A percentile compares a stretch with the other conserved stretches of the same genome.
Evolutionary conservation across 2,329 filamentous ascomycete species (phyloP).

Genomic region (Xylariaceae sp.): DNA sequence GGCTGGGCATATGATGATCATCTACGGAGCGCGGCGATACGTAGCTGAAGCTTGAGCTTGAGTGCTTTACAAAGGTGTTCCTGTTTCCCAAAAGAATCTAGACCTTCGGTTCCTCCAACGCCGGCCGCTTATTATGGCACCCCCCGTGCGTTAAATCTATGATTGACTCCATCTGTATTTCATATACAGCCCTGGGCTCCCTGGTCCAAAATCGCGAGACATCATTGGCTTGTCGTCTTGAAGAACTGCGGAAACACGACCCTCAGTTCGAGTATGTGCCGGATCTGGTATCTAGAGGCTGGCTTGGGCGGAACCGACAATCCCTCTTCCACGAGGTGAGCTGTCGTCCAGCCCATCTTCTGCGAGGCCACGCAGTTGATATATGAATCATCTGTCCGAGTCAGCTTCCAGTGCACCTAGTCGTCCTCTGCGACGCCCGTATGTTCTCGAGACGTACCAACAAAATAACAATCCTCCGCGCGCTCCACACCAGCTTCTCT

Average conservation of each 20-base stretch:
- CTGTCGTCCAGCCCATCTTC: conserved; percentile 76
- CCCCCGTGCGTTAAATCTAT: no score
- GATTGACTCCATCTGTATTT: no score
- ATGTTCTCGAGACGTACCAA: conserved; percentile 52
- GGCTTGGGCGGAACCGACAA: conserved; percentile 54
- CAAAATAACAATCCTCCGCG: conserved; percentile 76
- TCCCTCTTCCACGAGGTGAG: conserved; percentile 75
- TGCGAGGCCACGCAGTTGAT: conserved; percentile 73
- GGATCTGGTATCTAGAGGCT: conserved; percentile 68
- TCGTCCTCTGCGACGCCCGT: conserved; percentile 2
- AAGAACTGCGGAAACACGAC: conserved; percentile 78
- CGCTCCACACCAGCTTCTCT: conserved; percentile 64
- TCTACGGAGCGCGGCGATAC: no score
- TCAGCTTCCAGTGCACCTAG: conserved; percentile 2
- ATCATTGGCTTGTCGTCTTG: conserved; percentile 45
- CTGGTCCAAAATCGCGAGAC: no score
- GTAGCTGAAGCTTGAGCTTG: no score
- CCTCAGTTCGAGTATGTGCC: conserved; percentile 67
- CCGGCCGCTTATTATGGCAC: no score
- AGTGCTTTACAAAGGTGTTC: no score
- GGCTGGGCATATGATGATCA: no score
- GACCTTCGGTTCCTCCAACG: no score
- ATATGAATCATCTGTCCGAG: conserved; percentile 67
- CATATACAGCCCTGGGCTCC: no score
- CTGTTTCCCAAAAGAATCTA: no score